Evolutionary conservation across 2,329 filamentous ascomycete genomes (phyloP).

Genomic region (Beauveria sp.): DNA sequence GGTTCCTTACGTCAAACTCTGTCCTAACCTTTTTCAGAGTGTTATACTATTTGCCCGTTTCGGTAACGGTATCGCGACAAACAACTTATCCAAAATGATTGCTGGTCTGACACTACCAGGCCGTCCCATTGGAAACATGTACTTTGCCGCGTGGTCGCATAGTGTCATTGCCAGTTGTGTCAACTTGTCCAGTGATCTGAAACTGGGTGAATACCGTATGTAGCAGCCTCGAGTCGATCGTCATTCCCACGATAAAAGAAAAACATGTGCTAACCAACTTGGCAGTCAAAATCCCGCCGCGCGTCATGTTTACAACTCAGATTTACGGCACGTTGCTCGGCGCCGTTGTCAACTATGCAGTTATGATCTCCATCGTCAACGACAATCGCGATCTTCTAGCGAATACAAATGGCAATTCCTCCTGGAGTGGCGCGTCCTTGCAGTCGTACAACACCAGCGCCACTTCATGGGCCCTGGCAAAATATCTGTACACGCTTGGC

Average conservation of each 20-base stretch:
- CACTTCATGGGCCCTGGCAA: conserved; percentile 42
- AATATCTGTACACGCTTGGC: conserved; percentile 42
- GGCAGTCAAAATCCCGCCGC: conserved; percentile 47
- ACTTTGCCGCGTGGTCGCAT: conserved; percentile 52
- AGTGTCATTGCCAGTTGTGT: conserved; percentile 45
- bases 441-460: conserved; percentile 43
- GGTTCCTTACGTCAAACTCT: neutral
- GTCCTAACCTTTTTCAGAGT: conserved; percentile 29
- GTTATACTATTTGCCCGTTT: conserved; percentile 43
- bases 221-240: neutral
- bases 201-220: conserved; percentile 51
- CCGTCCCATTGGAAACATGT: conserved; percentile 48
- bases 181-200: conserved; percentile 44
- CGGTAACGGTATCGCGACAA: conserved; percentile 51
- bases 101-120: conserved; percentile 43
- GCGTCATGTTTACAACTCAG: conserved; percentile 48
- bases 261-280: conserved; percentile 14
- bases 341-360: conserved; percentile 44
- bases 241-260: no score
- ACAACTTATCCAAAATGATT: conserved; percentile 51
- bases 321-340: conserved; percentile 48
- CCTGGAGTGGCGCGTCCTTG: conserved; percentile 46
- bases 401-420: conserved; percentile 36
- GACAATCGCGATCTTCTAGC: conserved; percentile 40
- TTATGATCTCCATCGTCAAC: conserved; percentile 47